A percentile compares a stretch with the other conserved stretches of the same genome.
Evolutionary conservation across 345 rosid genomes (phyloP).

Genomic region (Salix viminalis): DNA sequence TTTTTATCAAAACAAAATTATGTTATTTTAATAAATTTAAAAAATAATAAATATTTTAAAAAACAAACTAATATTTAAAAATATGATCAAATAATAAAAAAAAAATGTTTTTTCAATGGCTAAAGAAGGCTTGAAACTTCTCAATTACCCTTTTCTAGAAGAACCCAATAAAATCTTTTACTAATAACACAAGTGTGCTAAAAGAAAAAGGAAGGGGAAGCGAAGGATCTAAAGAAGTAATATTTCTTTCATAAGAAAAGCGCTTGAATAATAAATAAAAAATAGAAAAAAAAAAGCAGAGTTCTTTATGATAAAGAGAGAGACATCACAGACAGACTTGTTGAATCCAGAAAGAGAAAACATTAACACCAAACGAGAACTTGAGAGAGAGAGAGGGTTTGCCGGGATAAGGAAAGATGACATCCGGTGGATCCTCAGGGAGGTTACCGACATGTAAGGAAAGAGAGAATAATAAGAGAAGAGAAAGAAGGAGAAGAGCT

Average conservation of each 20-base stretch:
- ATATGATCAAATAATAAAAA: no score
- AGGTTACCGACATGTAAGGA: slow-evolving; percentile 32
- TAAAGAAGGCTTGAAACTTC: no score
- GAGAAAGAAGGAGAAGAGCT: slow-evolving; percentile 35
- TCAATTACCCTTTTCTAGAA: no score
- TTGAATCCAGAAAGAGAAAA: background rate
- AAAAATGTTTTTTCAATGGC: no score
- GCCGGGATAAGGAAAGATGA: slow-evolving; percentile 19
- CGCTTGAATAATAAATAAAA: slow-evolving; percentile 6
- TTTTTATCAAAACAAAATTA: no score
- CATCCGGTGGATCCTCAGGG: slow-evolving; percentile 29
- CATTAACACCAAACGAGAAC: background rate
- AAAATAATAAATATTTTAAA: no score
- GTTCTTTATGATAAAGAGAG: slow-evolving; percentile 11
- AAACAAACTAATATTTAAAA: no score
- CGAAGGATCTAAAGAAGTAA: background rate
- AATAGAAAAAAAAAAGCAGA: slow-evolving; percentile 17
- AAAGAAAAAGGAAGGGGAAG: background rate
- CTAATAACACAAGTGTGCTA: no score
- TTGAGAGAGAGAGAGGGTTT: background rate
- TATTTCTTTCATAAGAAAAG: background rate
- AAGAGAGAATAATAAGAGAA: slow-evolving; percentile 31
- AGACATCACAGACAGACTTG: background rate
- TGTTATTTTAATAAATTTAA: no score
- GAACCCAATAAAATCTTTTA: no score